Evolutionary conservation across 371 early-diverging fungal species (phyloP).

Genomic region (Rhizopus arrhizus): DNA sequence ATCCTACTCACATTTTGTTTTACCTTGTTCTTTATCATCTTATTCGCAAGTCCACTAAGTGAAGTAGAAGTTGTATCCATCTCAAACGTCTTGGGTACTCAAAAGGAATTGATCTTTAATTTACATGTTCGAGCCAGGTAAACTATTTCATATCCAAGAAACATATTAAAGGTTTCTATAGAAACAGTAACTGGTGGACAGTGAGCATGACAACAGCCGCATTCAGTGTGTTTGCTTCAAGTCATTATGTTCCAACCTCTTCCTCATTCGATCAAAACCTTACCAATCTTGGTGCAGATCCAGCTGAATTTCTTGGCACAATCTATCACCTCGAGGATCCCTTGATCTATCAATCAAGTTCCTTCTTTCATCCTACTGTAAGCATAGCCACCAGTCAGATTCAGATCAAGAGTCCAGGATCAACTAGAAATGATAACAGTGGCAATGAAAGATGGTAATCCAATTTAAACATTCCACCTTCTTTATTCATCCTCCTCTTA

Average conservation of each 20-base stretch:
- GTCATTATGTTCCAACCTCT: conserved; percentile 27
- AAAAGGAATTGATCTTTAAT: conserved; percentile 59
- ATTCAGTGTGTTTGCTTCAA: conserved; percentile 34
- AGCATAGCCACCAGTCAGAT: conserved; percentile 32
- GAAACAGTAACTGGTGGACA: conserved; percentile 35
- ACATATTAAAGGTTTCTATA: conserved; percentile 1
- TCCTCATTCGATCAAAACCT: background rate
- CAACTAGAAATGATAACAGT: conserved; percentile 27
- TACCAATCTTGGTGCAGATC: conserved; percentile 21
- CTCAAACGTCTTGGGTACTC: conserved; percentile 62
- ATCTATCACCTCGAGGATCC: conserved; percentile 33
- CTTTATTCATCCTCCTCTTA: conserved; percentile 2
- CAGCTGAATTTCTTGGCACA: conserved; percentile 35
- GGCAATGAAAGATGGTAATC: conserved; percentile 31
- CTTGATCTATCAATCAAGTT: conserved; percentile 24
- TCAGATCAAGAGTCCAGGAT: conserved; percentile 30
- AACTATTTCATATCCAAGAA: background rate
- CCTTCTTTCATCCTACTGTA: conserved; percentile 16
- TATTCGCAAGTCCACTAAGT: conserved; percentile 27
- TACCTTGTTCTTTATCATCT: conserved; percentile 11
- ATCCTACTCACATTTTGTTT: conserved; percentile 3
- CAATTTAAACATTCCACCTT: background rate
- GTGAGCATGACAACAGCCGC: conserved; percentile 28
- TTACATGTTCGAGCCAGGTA: conserved; percentile 42
- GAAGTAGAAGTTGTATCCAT: conserved; percentile 42